Conservation (phyloP, 345 rosid genomes). For the Populus alba region DNA sequence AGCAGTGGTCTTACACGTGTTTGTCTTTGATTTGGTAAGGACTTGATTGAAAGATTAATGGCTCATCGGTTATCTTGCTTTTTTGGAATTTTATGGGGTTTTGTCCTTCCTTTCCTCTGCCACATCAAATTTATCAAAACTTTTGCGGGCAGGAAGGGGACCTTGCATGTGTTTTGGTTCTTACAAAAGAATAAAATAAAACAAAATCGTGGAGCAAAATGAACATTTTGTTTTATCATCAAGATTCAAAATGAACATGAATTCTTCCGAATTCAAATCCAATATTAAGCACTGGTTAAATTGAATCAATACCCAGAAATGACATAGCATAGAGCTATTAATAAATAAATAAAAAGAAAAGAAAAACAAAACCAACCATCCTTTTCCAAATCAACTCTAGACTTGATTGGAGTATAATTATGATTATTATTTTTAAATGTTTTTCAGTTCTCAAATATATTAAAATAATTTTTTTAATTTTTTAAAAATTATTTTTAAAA, state of each 20-base stretch:
- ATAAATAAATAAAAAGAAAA: too few species aligned
- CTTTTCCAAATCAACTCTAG: background rate
- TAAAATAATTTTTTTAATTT: too few species aligned
- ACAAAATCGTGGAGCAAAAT: background rate
- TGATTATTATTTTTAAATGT: too few species aligned
- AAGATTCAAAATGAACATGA: too few species aligned
- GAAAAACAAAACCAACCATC: background rate
- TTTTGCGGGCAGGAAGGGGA: background rate
- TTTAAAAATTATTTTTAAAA: too few species aligned
- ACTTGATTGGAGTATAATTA: too few species aligned
- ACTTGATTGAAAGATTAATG: background rate
- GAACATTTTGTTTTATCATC: background rate
- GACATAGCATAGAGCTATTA: background rate
- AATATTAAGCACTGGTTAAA: background rate
- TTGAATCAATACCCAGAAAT: background rate
- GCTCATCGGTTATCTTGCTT: background rate
- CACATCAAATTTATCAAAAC: background rate
- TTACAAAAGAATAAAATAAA: too few species aligned
- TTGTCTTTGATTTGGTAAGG: background rate
- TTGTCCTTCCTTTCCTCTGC: conserved; percentile 15
- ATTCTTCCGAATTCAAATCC: background rate
- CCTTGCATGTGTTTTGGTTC: background rate
- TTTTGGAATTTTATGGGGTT: conserved; percentile 22
- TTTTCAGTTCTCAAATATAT: too few species aligned
- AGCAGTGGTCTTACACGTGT: conserved; percentile 13